Evolutionary conservation across 139 green algal genomes (phyloP), one percentile per base, ranked within the genome.

Genomic region (Chlorokybus atmophyticus): DNA sequence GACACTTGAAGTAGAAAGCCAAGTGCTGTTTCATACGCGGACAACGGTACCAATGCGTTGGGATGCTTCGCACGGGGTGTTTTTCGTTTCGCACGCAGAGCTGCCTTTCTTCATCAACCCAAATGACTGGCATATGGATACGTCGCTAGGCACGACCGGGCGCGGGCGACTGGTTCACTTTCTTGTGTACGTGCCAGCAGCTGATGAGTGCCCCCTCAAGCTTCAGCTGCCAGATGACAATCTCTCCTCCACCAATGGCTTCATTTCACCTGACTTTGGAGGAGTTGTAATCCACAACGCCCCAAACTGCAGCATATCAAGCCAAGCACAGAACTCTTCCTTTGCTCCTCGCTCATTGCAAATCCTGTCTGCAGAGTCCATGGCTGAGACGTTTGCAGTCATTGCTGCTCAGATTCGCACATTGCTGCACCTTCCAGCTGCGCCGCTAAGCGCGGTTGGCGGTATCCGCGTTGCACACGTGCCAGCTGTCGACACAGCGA

Each of bases 171-270:
- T 67, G 24, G 52, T 67, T n/a, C 59, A 67, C 7, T 67, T 67
- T 67, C 52, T 23, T 8, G 10, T 67, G n/a, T 67, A 67, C 40
- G 4, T 67, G 4, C 59, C 59, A 4, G 59, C 29, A 8, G 47
- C 5, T 30, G 52, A 29, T 14, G 59, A 67, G 54, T 67, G 51
- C 7, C 59, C 59, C 5, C 54, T 67, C 4, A 30, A 10, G n/a
- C 4, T 67, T 3, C 21, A 32, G 31, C 52, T 64, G 52, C 32
- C 53, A 6, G 29, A 60, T 69, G 59, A 53, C 7, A n/a, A 50
- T 25, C 54, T 69, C 4, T 67, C 59, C 6, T 24, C 59, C 54
- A 67, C 59, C 3, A 68, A 67, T 24, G 59, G 24, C 19, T 67
- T 67, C 52, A 67, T 28, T 5, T 28, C 27, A 23, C 59, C 53